Evolutionary conservation across 1,139 yeast species (phyloP).

Genomic region (Yamadazyma kanchanaburiensis): DNA sequence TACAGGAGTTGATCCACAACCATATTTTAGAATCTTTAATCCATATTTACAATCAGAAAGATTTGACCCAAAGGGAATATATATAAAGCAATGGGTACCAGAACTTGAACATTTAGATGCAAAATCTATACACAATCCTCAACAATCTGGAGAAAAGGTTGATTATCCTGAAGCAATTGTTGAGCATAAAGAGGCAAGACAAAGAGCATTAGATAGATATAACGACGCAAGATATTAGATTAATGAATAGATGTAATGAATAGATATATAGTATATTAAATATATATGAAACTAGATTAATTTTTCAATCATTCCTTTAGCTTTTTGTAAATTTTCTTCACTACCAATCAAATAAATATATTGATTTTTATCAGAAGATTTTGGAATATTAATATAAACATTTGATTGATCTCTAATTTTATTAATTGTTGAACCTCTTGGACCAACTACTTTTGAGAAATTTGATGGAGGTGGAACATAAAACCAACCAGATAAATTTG

Average conservation of each 20-base stretch:
- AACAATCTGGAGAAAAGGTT: slow-evolving; percentile 17
- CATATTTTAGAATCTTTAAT: slow-evolving; percentile 54
- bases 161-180: slow-evolving; percentile 43
- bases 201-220: slow-evolving; percentile 35
- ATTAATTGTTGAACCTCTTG: slow-evolving; percentile 68
- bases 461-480: slow-evolving; percentile 29
- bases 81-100: slow-evolving; percentile 49
- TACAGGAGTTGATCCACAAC: slow-evolving; percentile 53
- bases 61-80: slow-evolving; percentile 45
- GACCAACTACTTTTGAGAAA: slow-evolving; percentile 68
- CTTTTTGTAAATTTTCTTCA: slow-evolving; percentile 26
- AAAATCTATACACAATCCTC: slow-evolving; percentile 36
- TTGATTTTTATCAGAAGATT: slow-evolving; percentile 45
- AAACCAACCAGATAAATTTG: slow-evolving; percentile 36
- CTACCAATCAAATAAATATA: slow-evolving; percentile 32
- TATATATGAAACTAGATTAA: slow-evolving; percentile 1
- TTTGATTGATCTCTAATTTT: slow-evolving; percentile 58
- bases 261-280: not conserved
- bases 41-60: slow-evolving; percentile 49
- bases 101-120: slow-evolving; percentile 35
- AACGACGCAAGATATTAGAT: slow-evolving; percentile 26
- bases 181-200: slow-evolving; percentile 32
- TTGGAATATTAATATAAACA: slow-evolving; percentile 64
- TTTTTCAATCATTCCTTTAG: slow-evolving; percentile 24
- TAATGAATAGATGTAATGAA: not conserved